A percentile compares a stretch with the other conserved stretches of the same genome.
phyloP scores from a whole-genome alignment of 148 eudicot genomes.

The Camellia lanceoleosa region DNA sequence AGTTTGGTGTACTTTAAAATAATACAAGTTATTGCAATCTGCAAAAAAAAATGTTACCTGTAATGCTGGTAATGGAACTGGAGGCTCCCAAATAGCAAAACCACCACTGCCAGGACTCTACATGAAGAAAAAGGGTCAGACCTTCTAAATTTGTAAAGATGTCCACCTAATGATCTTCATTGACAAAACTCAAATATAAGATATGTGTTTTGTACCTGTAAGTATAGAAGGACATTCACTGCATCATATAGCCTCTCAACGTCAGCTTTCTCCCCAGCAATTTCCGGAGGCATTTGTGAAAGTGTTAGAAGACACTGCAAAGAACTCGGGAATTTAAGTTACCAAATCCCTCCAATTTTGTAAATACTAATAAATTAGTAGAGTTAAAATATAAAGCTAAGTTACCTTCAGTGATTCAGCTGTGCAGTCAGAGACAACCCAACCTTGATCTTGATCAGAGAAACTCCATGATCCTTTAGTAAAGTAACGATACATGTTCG shows the following conservation, averaged over 20 bases:
- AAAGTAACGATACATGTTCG: constrained; percentile 37
- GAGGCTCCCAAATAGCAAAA: constrained; percentile 45
- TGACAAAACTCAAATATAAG: not conserved
- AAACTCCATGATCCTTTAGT: constrained; percentile 47
- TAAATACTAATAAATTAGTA: not conserved
- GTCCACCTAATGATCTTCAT: not conserved
- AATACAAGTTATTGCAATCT: no score
- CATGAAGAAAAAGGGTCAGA: not conserved
- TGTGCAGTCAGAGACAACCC: constrained; percentile 45
- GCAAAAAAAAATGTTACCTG: constrained; percentile 22
- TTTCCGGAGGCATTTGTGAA: constrained; percentile 47
- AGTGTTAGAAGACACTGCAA: constrained; percentile 37
- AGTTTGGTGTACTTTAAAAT: not conserved
- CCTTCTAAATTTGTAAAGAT: not conserved
- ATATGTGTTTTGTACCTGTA: constrained; percentile 23
- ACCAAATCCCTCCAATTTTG: not conserved
- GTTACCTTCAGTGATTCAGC: constrained; percentile 34
- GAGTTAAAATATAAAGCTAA: not conserved
- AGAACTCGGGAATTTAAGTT: not conserved
- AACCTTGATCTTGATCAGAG: constrained; percentile 46
- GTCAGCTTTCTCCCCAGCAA: no score
- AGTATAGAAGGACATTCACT: constrained; percentile 29
- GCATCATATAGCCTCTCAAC: constrained; percentile 30
- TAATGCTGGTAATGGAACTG: constrained; percentile 32
- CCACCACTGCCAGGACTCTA: constrained; percentile 43